Conservation (phyloP, 2,329 filamentous ascomycete genomes). For the Verticillium alfalfae region DNA sequence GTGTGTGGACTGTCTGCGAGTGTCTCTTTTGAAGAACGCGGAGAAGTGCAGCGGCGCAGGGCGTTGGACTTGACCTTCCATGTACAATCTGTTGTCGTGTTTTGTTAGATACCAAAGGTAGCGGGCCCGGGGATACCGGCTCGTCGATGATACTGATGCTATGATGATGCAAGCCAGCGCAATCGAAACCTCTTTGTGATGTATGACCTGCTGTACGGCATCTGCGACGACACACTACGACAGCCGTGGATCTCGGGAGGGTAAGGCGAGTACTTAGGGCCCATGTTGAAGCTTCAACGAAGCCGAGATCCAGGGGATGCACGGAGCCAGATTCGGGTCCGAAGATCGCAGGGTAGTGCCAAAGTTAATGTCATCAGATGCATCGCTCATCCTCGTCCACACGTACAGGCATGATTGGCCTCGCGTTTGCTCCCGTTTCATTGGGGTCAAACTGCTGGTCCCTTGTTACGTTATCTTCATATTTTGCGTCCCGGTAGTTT, state of each 20-base stretch:
- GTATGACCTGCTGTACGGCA: neutral
- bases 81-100: neutral
- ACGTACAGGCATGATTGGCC: neutral
- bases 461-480: neutral
- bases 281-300: no score
- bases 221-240: neutral
- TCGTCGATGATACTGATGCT: neutral
- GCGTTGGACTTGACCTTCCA: neutral
- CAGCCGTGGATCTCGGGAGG: neutral
- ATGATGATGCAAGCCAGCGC: neutral
- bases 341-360: no score
- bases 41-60: neutral
- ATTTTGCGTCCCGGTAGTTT: neutral
- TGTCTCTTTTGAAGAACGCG: neutral
- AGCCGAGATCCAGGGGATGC: no score
- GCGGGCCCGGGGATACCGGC: neutral
- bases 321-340: no score
- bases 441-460: neutral
- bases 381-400: neutral
- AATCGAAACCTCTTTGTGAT: neutral
- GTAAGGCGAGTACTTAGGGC: neutral
- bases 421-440: neutral
- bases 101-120: neutral
- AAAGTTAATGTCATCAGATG: neutral
- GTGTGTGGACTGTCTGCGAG: neutral